Evolutionary conservation across 2,329 filamentous ascomycete genomes (phyloP).

Genomic region (Stagonosporopsis cucurbitacearum): DNA sequence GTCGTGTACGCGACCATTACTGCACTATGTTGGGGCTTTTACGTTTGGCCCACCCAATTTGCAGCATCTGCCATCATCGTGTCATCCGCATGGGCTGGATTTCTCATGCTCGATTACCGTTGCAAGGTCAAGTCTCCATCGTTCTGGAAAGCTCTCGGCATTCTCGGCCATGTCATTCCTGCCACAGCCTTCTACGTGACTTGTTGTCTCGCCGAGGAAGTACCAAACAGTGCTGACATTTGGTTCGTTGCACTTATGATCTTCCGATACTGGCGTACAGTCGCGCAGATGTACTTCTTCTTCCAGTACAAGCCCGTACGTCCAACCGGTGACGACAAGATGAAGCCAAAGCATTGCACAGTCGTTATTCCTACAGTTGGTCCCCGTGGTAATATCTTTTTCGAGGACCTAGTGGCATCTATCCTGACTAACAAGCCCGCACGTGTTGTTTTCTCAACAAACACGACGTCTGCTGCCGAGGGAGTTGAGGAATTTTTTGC

Average conservation of each 20-base stretch:
- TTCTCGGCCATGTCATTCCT: constrained; percentile 23
- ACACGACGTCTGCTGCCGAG: constrained; percentile 5
- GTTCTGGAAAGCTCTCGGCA: neutral
- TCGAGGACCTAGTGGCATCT: constrained; percentile 15
- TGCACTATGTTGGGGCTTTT: neutral
- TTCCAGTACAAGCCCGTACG: constrained; percentile 21
- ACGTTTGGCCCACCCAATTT: neutral
- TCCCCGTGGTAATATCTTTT: constrained; percentile 12
- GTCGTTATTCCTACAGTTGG: constrained; percentile 33
- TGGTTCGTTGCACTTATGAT: constrained; percentile 23
- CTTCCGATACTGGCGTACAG: constrained; percentile 31
- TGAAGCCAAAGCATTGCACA: constrained; percentile 22
- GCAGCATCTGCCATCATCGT: neutral
- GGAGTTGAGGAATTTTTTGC: constrained; percentile 1
- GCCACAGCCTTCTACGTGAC: constrained; percentile 11
- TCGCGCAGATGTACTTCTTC: constrained; percentile 26
- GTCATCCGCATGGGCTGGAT: constrained; percentile 8
- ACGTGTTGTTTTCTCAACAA: constrained; percentile 27
- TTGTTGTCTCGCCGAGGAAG: neutral
- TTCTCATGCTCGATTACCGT: constrained; percentile 17
- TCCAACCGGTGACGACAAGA: neutral
- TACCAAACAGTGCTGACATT: constrained; percentile 9
- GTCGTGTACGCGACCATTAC: neutral
- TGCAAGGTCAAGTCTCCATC: neutral
- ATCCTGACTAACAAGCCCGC: constrained; percentile 25